Evolutionary conservation across 2,329 filamentous ascomycete species (phyloP), one percentile per base, ranked within the genome.

Genomic region (Dactylonectria macrodidyma): DNA sequence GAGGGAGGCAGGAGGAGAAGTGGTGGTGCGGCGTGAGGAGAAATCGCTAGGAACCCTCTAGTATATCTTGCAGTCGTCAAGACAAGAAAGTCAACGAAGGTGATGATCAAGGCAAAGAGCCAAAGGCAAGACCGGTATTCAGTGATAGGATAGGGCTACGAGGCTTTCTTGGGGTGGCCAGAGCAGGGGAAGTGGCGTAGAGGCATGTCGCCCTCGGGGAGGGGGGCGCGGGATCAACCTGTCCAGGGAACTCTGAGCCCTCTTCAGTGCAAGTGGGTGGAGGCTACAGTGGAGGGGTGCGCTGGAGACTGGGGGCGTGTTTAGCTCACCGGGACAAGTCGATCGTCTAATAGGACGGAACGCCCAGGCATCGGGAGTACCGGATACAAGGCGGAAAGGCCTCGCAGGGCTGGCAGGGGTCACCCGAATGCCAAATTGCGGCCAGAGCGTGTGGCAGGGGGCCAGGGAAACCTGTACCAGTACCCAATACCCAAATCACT

Each of bases 101-200:
- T 68, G 30, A 57, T 51, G 41, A 46, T 60, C 65, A 58, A 68
- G 57, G 56, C 36, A 34, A 51, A 48, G 41, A 59, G 47, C 62
- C 56, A 48, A 19, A 50, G 57, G 16, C 50, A 48, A 59, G 50
- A 44, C 51, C 30, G 11, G 33, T 54, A 62, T 55, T 62, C 48
- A 50, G 50, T 62, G 54, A 59, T 66, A 41, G 19, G 44, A 50
- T 62, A 62, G 48, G 65, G 60, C 70, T 59, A 71, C 56, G 57
- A 75, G 47, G 66, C 70, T 75, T 73, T 68, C 57, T 63, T 67
- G 65, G 58, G 60, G 60, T 59, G 48, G 48, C 55, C 62, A 57
- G 51, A 7, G 7, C 19, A 41, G 56, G 61, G 66, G 62, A 70
- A 61, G 72, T 71, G 63, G 62, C 52, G 58, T 66, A 70, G 66